Evolutionary conservation across 2,329 filamentous ascomycete genomes (phyloP), one percentile per base, ranked within the genome.

Genomic region (Thermothelomyces thermophilus): DNA sequence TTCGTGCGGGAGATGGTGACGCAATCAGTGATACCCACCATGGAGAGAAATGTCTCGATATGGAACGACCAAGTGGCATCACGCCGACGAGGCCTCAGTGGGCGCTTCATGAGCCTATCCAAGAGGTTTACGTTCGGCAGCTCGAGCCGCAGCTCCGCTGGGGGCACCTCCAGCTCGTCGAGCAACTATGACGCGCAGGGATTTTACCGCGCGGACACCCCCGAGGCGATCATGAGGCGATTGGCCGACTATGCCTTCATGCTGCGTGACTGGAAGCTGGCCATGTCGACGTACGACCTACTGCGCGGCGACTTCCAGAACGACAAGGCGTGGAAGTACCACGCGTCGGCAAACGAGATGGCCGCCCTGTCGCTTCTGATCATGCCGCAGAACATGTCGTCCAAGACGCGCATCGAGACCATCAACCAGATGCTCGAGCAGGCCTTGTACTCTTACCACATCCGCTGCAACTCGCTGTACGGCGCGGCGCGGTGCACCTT

Each of bases 1-100:
- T 94, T 98, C 65, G 81, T 97, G 52, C 84, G 93, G 28, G 94
- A 98, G 66, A 87, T 98, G 75, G 87, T 96, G 7, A 93, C 87
- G 1, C 91, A 97, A 65, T 97, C 91, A 1, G 83, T 98, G 46
- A 77, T 98, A 50, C 93, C 94, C 1, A 90, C 87, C 35, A 98
- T 98, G 94, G 93, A 98, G 68, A 85, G 91, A 49, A 84, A 87
- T 57, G 80, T 95, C 10, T 85, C 89, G 5, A 76, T 90, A 5
- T 98, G 93, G 94, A 98, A 98, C 63, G 93, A 98, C 61, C 91
- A 97, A 66, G 87, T 97, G 22, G 90, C 91, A 14, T 96, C 94
- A 11, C 80, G 88, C 51, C 79, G 94, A 50, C 83, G 89, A 62
- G 94, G 94, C 13, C 76, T 98, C 41, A 87, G 87, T 48, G 94